Evolutionary conservation across 2,329 filamentous ascomycete genomes (phyloP), one percentile per base, ranked within the genome.

Genomic region (Colletotrichum echinochloae): DNA sequence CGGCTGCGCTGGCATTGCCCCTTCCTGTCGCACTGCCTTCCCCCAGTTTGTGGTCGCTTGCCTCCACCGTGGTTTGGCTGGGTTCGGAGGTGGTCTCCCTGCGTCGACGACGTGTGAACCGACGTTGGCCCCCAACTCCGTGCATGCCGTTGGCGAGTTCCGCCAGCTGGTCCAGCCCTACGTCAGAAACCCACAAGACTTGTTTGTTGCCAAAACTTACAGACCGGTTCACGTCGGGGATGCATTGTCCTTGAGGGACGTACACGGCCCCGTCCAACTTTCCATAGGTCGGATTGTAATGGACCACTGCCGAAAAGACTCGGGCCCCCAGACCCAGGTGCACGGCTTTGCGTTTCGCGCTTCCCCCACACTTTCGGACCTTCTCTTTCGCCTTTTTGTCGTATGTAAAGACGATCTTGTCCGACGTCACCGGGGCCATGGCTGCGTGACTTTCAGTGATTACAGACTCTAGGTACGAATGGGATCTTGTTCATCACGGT

Each of bases 331-430:
- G 9, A 3, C 54, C 54, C 20, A 65, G 55, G 35, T 60, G 16
- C 2, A 65, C 3, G 20, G 63, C 55, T 23, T 65, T 59, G 9
- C 46, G 30, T 41, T 54, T 60, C 14, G 26, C 33, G 30, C 63
- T 65, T 41, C 14, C 28, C 16, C 54, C 26, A 35, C 18, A 59
- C 44, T 65, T 60, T 20, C 6, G 20, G 26, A 52, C 63, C 55
- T 65, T 60, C 33, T 59, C 55, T 65, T 65, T 65, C 11, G 63
- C 46, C 37, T 54, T 63, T 46, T 54, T 63, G 39, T 63, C 37
- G 26, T 52, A 41, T 54, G 12, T 51, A 14, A 60, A 37, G 44
- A 37, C 57, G 30, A 55, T 30, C n/a, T 37, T 9, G 12, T 55
- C 14, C 18, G 20, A 35, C 30, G n/a, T 20, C 11, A 63, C 5